Evolutionary conservation across 495 filamentous ascomycete genomes (phyloP).

Genomic region (Penicillium flavigenum): DNA sequence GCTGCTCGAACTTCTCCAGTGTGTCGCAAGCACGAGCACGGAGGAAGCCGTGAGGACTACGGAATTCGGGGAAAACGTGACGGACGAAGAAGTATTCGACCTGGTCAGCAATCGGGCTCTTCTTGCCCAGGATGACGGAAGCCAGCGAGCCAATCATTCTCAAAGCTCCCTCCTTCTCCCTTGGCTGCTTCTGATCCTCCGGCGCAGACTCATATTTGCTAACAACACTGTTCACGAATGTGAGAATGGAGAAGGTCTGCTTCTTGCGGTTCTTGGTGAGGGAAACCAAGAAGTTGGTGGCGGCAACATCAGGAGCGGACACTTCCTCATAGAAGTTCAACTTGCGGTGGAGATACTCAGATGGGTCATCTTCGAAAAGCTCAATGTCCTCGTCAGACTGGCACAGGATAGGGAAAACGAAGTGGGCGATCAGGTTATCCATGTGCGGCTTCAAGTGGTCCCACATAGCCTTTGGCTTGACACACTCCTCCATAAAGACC

Average conservation of each 20-base stretch:
- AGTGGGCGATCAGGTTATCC: constrained; percentile 84
- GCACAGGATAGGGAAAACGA: constrained; percentile 93
- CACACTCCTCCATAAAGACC: constrained; percentile 92
- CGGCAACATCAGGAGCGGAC: constrained; percentile 91
- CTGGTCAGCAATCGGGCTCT: constrained; percentile 94
- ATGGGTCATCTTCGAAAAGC: constrained; percentile 87
- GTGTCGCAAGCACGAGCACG: constrained; percentile 95
- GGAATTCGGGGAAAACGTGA: constrained; percentile 97
- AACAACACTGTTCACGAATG: constrained; percentile 90
- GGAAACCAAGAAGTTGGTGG: constrained; percentile 92
- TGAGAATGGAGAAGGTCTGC: constrained; percentile 89
- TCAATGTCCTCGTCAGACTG: constrained; percentile 91
- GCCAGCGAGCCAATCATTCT: constrained; percentile 96
- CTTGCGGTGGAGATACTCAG: constrained; percentile 95
- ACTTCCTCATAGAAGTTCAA: constrained; percentile 98
- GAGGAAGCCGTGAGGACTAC: constrained; percentile 88
- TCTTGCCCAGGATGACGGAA: constrained; percentile 92
- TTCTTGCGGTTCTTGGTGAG: constrained; percentile 93
- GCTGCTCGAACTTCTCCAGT: constrained; percentile 93
- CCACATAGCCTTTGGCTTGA: constrained; percentile 97
- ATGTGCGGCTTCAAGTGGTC: constrained; percentile 89
- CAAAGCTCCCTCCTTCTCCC: constrained; percentile 94
- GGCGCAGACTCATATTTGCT: constrained; percentile 83
- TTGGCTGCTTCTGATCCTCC: constrained; percentile 82
- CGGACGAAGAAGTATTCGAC: constrained; percentile 99